Conservation (phyloP, 495 filamentous ascomycete species). For the Cairneyella variabilis region DNA sequence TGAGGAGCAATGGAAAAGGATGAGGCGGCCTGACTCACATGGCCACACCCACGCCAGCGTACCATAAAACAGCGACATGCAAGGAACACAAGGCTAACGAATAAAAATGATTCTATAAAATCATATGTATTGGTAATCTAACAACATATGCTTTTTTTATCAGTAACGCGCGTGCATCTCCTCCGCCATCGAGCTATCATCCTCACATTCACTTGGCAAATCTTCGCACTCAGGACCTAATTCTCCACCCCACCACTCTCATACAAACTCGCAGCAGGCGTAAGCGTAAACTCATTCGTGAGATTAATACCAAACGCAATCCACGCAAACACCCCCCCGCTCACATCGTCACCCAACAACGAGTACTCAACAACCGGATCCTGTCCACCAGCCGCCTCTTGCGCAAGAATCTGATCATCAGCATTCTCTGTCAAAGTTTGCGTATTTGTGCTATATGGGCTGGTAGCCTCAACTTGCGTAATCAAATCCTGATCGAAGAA, state of each 20-base stretch:
- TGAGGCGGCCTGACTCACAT: no score
- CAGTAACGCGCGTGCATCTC: no score
- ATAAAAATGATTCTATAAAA: no score
- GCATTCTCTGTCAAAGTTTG: slow-evolving; percentile 47
- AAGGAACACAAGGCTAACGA: no score
- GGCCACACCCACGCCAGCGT: no score
- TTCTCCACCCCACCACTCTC: slow-evolving; percentile 6
- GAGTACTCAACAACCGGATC: slow-evolving; percentile 58
- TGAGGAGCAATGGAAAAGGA: no score
- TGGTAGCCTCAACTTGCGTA: slow-evolving; percentile 47
- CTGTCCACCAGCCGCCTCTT: slow-evolving; percentile 45
- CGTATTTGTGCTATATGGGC: slow-evolving; percentile 54
- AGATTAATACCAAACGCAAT: slow-evolving; percentile 45
- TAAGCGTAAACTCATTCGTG: slow-evolving; percentile 29
- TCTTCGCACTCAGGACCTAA: no score
- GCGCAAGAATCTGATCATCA: slow-evolving; percentile 38
- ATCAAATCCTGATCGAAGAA: slow-evolving; percentile 61
- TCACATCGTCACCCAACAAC: slow-evolving; percentile 42
- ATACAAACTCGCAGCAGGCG: slow-evolving; percentile 15
- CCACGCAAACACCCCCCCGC: slow-evolving; percentile 50
- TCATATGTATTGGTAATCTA: no score
- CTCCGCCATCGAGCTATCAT: no score
- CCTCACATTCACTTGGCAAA: no score
- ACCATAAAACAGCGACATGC: no score
- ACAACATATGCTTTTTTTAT: no score